A percentile compares a stretch with the other conserved stretches of the same genome.
Conservation (phyloP, 768 basidiomycete species). For the Sporobolomyces roseus region DNA sequence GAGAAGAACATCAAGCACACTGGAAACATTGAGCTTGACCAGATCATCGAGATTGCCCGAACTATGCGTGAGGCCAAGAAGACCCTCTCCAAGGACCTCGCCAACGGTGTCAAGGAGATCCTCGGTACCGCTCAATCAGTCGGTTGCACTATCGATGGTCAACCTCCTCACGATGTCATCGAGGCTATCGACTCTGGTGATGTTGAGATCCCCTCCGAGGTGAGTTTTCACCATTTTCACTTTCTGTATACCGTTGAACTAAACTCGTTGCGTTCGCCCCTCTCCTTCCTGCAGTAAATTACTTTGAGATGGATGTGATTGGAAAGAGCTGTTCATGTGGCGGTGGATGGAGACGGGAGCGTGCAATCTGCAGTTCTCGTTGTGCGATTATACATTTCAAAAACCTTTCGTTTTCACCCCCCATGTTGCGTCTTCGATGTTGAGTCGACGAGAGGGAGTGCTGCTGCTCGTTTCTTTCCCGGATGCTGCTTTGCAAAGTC, state of each 20-base stretch:
- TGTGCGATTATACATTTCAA: too few relatives aligned
- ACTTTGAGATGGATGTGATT: constrained; percentile 7
- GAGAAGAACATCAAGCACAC: constrained; percentile 99
- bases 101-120: constrained; percentile 91
- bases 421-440: too few relatives aligned
- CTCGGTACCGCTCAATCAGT: constrained; percentile 94
- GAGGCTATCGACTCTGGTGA: constrained; percentile 52
- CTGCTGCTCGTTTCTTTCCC: too few relatives aligned
- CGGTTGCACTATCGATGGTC: constrained; percentile 93
- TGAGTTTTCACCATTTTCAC: neutral
- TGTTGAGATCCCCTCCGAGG: constrained; percentile 51
- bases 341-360: too few relatives aligned
- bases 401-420: neutral
- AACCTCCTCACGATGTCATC: constrained; percentile 64
- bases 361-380: too few relatives aligned
- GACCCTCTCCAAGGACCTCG: constrained; percentile 95
- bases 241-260: neutral
- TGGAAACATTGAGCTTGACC: constrained; percentile 75
- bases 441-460: too few relatives aligned
- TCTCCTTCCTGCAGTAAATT: constrained; percentile 5
- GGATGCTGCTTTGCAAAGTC: too few relatives aligned
- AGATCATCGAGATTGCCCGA: constrained; percentile 86
- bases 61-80: constrained; percentile 89
- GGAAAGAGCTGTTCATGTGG: neutral
- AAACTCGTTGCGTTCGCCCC: neutral